A percentile compares a stretch with the other conserved stretches of the same genome.
Evolutionary conservation across 345 rosid genomes (phyloP).

Genomic region (Euphorbia tirucalli): DNA sequence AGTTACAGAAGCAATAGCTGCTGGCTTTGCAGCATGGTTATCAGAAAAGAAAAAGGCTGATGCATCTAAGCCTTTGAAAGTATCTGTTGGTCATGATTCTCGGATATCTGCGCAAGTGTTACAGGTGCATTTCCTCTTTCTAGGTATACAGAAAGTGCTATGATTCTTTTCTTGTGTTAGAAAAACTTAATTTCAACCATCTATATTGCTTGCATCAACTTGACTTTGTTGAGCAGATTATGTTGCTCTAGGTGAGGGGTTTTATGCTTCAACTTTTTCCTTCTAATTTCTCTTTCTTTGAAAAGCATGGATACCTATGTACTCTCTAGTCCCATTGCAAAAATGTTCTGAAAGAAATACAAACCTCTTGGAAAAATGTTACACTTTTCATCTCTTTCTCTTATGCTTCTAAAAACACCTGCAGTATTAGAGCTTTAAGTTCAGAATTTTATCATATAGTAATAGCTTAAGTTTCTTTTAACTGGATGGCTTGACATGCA

Average conservation of each 20-base stretch:
- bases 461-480: conserved; percentile 13
- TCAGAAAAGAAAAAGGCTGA: conserved; percentile 59
- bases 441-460: neutral
- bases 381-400: neutral
- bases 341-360: neutral
- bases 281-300: neutral
- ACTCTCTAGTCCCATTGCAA: neutral
- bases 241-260: neutral
- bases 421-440: neutral
- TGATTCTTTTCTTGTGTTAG: neutral
- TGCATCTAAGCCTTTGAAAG: conserved; percentile 39
- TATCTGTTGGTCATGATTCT: conserved; percentile 95
- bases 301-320: neutral
- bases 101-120: conserved; percentile 80
- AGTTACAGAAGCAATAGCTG: conserved; percentile 88
- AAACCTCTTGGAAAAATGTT: neutral
- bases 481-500: conserved; percentile 37
- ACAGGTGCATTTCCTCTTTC: conserved; percentile 40
- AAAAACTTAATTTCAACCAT: neutral
- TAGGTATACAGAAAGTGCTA: neutral
- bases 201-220: neutral
- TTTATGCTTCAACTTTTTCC: neutral
- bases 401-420: neutral
- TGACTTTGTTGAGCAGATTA: neutral
- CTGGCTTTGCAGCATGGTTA: conserved; percentile 91